Evolutionary conservation across 164 flowering plant genomes (phyloP), one percentile per base, ranked within the genome.

Genomic region (Protea cynaroides): DNA sequence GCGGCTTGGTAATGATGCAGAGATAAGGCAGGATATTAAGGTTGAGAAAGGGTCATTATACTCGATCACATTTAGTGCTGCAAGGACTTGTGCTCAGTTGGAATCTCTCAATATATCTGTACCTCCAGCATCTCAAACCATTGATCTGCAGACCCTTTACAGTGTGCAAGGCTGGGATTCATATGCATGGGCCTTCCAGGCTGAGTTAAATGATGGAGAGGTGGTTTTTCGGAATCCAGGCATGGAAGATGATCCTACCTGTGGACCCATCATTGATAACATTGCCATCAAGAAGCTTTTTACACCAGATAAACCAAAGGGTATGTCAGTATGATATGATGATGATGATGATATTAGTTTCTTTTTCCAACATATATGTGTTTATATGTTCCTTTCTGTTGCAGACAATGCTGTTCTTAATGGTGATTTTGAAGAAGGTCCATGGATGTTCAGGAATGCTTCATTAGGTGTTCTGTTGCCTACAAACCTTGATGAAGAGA

Each of bases 61-160:
- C 78, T 83, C 97, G 0, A 65, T 94, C 66, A 88, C 97, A 14
- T 94, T 94, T 79, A 86, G 88, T 61, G 97, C 97, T 25, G 96
- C 99, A 2, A 86, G 99, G 67, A 94, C 99, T 7, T 94, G 99
- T 73, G 99, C 99, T 0, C 96, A 88, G 80, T 79, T 87, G 46
- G 99, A 94, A 82, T 79, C 96, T n/a, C 75, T 94, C 18, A 94
- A 94, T 67, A 83, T 94, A 62, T 89, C 97, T 0, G 89, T 87
- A 49, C 79, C 80, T 0, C 81, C 94, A 1, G 87, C 93, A 6
- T 84, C 95, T 36, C 92, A 84, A 75, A 82, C 76, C 59, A 79
- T 94, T 61, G 96, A 94, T 78, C 79, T 94, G 40, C 99, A 94
- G 76, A 94, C 99, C 7, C 75, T 94, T 68, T 88, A 91, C 72